These are phyloP conservation scores for Leccinum rimulosum DNA, from an alignment of 768 basidiomycete species.

Conservation along the genomic window DNA sequence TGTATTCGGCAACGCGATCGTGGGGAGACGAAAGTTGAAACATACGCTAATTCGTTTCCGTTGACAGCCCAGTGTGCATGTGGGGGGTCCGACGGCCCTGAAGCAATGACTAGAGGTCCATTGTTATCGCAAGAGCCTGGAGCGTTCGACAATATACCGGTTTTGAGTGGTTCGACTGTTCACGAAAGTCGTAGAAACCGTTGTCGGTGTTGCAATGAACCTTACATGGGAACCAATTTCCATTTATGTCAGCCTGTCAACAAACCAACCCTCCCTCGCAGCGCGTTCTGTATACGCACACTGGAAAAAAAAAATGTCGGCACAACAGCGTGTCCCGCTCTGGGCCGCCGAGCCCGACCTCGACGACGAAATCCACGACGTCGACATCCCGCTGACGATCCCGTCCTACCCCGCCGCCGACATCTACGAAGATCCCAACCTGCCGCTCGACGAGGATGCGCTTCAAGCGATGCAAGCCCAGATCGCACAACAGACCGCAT, in stretches of 20 bases:
- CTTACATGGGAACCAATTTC: background rate
- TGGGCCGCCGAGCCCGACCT: constrained; percentile 81
- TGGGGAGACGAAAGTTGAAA: background rate
- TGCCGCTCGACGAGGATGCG: constrained; percentile 70
- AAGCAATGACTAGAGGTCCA: too few species aligned
- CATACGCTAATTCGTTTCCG: too few species aligned
- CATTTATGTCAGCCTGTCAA: background rate
- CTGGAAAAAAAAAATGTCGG: constrained; percentile 37
- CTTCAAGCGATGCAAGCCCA: constrained; percentile 76
- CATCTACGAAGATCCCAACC: constrained; percentile 38
- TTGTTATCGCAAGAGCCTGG: background rate
- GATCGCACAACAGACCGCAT: constrained; percentile 79
- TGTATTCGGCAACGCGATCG: background rate
- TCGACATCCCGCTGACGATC: constrained; percentile 48
- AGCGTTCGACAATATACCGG: too few species aligned
- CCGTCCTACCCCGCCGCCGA: constrained; percentile 27
- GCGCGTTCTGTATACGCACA: background rate
- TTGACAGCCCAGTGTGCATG: background rate
- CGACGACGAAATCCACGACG: constrained; percentile 71
- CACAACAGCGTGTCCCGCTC: constrained; percentile 64
- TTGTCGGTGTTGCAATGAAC: too few species aligned
- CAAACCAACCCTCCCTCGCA: background rate
- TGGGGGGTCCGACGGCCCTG: background rate
- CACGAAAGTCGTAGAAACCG: too few species aligned
- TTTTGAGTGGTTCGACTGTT: background rate